These are phyloP conservation scores for Neurospora crassa DNA, from an alignment of 2,329 filamentous ascomycete genomes.

Conservation along the genomic window DNA sequence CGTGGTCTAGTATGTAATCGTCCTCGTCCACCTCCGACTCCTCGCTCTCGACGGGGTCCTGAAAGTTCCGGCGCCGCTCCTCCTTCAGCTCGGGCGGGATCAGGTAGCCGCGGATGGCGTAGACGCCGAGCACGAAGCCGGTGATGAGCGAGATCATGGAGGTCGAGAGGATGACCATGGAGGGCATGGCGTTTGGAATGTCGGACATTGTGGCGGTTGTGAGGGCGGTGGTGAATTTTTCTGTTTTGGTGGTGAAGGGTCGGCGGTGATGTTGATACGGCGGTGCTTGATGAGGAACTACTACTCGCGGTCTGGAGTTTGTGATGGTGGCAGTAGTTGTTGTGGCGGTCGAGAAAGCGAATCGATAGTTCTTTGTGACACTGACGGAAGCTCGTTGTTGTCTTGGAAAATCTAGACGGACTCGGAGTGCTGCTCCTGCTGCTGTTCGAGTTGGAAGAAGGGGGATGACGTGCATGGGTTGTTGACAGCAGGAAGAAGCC, in stretches of 20 bases:
- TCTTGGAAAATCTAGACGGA: neutral
- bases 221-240: neutral
- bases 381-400: neutral
- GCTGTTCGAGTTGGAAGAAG: neutral
- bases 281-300: neutral
- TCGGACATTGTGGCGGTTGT: conserved; percentile 4
- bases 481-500: neutral
- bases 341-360: neutral
- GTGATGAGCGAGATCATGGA: conserved; percentile 63
- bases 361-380: neutral
- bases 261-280: too few species aligned
- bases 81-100: conserved; percentile 45
- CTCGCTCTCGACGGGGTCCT: conserved; percentile 57
- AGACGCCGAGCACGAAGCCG: conserved; percentile 76
- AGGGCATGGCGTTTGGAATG: conserved; percentile 1
- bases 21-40: conserved; percentile 58
- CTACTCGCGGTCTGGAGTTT: neutral
- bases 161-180: conserved; percentile 55
- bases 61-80: conserved; percentile 44
- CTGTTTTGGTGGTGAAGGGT: neutral
- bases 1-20: conserved; percentile 51
- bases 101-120: conserved; percentile 52
- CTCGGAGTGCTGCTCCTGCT: neutral
- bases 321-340: neutral
- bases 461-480: neutral